Evolutionary conservation across 805 yeast species (phyloP), one percentile per base, ranked within the genome.

Genomic region (Starmerella vitae): DNA sequence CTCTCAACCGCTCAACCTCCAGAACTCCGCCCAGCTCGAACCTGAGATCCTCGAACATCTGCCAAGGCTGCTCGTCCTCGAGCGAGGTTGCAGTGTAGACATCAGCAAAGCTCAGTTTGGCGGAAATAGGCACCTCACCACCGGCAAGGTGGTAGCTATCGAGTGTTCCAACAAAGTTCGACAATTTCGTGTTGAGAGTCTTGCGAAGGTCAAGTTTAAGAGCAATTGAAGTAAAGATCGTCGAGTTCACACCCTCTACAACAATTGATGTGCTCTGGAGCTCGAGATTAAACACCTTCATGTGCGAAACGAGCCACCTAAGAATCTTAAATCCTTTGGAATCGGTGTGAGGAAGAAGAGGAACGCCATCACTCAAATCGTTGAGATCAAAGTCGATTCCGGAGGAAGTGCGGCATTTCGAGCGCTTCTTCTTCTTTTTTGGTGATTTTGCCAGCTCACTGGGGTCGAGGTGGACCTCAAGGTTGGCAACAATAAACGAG

Each of bases 91-190:
- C 55, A n/a, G 55, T 40, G 34, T 52, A 57, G 14, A 58, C 46
- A 37, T 60, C 62, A 21, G 42, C 33, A 5, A 58, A 32, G 24
- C 37, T 28, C 21, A 60, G 35, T 34, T 49, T 46, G 30, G 51
- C 43, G 18, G 44, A 43, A 3, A 59, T 50, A 5, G 59, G 57
- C 21, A 54, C 43, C 37, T 59, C 63, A 26, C 48, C 49, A 7
- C 47, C 44, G 24, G 47, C 44, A 33, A 50, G 41, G 37, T 45
- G 38, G 43, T 51, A 50, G 42, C 46, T 47, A 36, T 60, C 62
- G 14, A 60, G 50, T 3, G 63, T 60, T 4, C 64, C 64, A 12
- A 54, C 52, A 43, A 60, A 59, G 20, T 50, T 53, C 20, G 47
- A 39, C 12, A 34, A 26, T 21, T 43, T 46, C 35, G 39, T 18